phyloP scores from a whole-genome alignment of 768 basidiomycete species.

The Plicaturopsis crispa region DNA sequence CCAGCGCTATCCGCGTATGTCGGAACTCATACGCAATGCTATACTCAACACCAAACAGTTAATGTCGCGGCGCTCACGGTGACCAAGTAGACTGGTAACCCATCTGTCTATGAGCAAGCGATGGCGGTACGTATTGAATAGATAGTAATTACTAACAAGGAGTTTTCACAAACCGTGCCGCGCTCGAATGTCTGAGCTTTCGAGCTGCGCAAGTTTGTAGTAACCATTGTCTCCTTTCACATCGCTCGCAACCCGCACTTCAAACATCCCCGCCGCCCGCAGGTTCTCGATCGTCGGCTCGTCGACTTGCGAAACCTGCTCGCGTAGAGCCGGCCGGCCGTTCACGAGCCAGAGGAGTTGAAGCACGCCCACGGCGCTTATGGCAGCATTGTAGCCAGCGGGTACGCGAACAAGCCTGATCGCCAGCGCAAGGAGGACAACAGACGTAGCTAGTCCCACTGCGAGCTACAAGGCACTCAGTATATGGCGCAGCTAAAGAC shows the following conservation, averaged over 20 bases:
- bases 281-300: conserved; percentile 80
- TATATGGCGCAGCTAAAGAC: not conserved
- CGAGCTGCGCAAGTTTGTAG: too few relatives aligned
- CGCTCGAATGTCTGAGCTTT: conserved; percentile 48
- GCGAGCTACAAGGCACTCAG: conserved; percentile 1
- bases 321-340: not conserved
- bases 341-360: conserved; percentile 6
- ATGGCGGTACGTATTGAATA: too few relatives aligned
- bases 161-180: conserved; percentile 60
- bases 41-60: too few relatives aligned
- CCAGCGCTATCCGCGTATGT: conserved; percentile 27
- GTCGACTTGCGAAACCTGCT: conserved; percentile 41
- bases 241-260: not conserved
- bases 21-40: conserved; percentile 23
- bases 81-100: too few relatives aligned
- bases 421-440: not conserved
- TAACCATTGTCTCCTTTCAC: too few relatives aligned
- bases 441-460: conserved; percentile 1
- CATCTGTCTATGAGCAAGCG: too few relatives aligned
- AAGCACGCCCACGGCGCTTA: too few relatives aligned
- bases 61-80: too few relatives aligned
- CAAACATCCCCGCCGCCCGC: conserved; percentile 39
- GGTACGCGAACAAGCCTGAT: conserved; percentile 1
- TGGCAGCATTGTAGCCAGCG: not conserved
- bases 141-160: too few relatives aligned